Evolutionary conservation across 345 rosid genomes (phyloP), one percentile per base, ranked within the genome.

Genomic region (Brassica rapa): DNA sequence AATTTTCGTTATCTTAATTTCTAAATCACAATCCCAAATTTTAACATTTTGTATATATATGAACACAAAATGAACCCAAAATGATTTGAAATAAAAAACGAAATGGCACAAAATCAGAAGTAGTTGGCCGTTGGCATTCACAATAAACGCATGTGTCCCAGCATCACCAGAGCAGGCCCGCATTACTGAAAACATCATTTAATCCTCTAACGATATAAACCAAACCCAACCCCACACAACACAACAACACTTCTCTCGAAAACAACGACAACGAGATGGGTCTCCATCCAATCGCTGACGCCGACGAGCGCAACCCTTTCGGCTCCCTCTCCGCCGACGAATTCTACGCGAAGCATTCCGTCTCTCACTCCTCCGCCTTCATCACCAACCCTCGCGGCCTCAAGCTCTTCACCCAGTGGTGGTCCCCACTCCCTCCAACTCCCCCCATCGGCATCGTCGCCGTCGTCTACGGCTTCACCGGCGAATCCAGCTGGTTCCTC

Each of bases 381-480:
- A 80, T 88, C 74, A 91, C 96, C 74, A 91, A 93, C 80, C 41
- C 97, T 8, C 94, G 98, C 25, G 98, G 97, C 46, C 84, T 93
- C 74, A 87, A 79, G 63, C 87, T 90, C 70, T 93, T 93, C 88
- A 91, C 99, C 2, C 98, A 95, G 51, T 93, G 87, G 88, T 95
- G 99, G 98, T 68, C 87, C 3, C 99, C 98, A 0, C 89, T 83
- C 25, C 88, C 93, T 55, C 90, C 90, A 8, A 23, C 83, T 41
- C 66, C 65, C 8, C 57, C 77, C 12, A 24, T 81, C 51, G 99
- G 96, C 41, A 78, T 85, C 71, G 66, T 95, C 60, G 93, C 97
- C 84, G 85, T 93, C 66, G 92, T 95, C 68, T 98, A 95, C 66
- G 99, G 99, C 73, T 95, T 76, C 91, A 91, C 98, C 66, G 94